Evolutionary conservation across 2,329 filamentous ascomycete species (phyloP), one percentile per base, ranked within the genome.

Genomic region (Pseudocercospora fuligena): DNA sequence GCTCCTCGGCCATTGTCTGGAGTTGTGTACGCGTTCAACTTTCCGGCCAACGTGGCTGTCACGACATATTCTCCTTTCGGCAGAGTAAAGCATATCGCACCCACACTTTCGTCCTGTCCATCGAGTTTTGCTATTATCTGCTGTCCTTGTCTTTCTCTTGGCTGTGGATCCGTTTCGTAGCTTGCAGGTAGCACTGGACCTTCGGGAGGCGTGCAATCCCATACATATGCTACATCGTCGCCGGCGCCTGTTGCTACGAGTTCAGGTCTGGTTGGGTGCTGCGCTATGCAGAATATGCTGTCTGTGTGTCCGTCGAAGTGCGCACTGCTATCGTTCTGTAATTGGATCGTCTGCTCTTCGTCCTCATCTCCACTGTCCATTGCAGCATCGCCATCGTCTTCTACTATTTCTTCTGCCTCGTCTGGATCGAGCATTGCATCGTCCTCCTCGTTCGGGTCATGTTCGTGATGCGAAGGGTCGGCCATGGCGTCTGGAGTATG

Each of bases 21-120:
- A 19, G 75, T 78, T 12, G 64, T 69, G 70, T 75, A 78, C 14
- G 89, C 89, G 70, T 91, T 87, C 72, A 99, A 77, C 70, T 89
- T 89, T 11, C 95, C 95, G 78, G 98, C 95, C 69, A 98, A 82
- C 7, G 94, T 95, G 5, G 89, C 95, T 5, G 91, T 93, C n/a
- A 95, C 85, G 14, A 96, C 85, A 75, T 92, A 95, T 64, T 96
- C 90, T 65, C 95, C 95, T 63, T 85, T 84, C 0, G 94, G 94
- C 53, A 91, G 83, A 0, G 94, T 96, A 80, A 97, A 99, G 7
- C 89, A 82, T 3, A 97, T 86, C 2, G 92, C 87, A 77, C 95
- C 97, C 77, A 99, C 90, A 14, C 91, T 95, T 82, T 99, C 95
- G 53, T 88, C 90, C 82, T 99, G 95, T 54, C 93, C 94, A n/a